These are phyloP conservation scores for Croton laevigatus DNA, from an alignment of 441 rosid species.

Conservation along the genomic window DNA sequence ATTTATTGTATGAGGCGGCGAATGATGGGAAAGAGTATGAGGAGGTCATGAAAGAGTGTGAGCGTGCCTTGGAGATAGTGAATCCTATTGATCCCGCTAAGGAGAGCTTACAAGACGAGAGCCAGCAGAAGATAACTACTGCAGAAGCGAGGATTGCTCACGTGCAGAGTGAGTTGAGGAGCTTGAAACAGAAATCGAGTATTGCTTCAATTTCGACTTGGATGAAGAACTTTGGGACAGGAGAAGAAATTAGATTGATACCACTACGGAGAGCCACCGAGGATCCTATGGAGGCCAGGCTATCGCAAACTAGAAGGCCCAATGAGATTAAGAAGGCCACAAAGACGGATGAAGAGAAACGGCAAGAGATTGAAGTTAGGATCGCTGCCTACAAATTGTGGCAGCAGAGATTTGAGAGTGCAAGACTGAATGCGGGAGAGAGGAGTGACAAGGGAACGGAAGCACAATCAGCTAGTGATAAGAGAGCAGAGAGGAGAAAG, in stretches of 20 bases:
- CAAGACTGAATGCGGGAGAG: conserved; percentile 35
- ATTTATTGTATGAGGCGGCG: conserved; percentile 75
- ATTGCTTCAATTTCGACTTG: conserved; percentile 66
- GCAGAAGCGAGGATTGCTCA: conserved; percentile 74
- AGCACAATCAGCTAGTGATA: conserved; percentile 33
- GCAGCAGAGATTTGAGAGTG: conserved; percentile 75
- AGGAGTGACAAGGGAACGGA: conserved; percentile 47
- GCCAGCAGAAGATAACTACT: conserved; percentile 62
- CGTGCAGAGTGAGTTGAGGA: conserved; percentile 71
- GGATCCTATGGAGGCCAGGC: conserved; percentile 86
- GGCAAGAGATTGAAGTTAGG: conserved; percentile 95
- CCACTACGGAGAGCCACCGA: conserved; percentile 62
- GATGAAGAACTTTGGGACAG: conserved; percentile 80
- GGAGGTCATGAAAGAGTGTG: conserved; percentile 80
- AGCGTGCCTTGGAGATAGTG: conserved; percentile 66
- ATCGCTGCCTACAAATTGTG: conserved; percentile 85
- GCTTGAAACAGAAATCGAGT: conserved; percentile 67
- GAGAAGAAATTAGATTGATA: conserved; percentile 76
- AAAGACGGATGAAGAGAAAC: conserved; percentile 81
- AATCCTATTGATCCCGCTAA: conserved; percentile 85
- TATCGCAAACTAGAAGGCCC: conserved; percentile 68
- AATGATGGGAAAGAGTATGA: conserved; percentile 74
- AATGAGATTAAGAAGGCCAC: conserved; percentile 92
- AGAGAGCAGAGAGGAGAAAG: conserved; percentile 70
- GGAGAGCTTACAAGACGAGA: conserved; percentile 85